A percentile compares a stretch with the other conserved stretches of the same genome.
These are phyloP conservation scores for Leccinum fibrillosum DNA, from an alignment of 768 basidiomycete genomes.

Conservation along the genomic window DNA sequence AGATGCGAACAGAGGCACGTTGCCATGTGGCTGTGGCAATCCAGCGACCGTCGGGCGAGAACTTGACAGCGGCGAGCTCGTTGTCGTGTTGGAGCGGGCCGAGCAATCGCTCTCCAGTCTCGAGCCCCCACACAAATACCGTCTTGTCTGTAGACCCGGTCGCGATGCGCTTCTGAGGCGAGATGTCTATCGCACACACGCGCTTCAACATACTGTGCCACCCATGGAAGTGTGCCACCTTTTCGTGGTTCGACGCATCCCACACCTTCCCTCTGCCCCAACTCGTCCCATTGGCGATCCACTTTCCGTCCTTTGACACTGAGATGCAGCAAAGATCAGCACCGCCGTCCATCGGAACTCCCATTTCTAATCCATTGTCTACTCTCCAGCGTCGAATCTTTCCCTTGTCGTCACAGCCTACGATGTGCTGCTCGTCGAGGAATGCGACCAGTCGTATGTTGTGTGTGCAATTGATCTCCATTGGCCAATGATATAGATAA, in stretches of 20 bases:
- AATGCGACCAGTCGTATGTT: background rate
- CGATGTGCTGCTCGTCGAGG: background rate
- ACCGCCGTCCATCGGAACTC: background rate
- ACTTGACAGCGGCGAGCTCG: background rate
- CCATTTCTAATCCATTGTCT: background rate
- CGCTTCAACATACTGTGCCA: background rate
- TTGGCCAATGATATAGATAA: too few species aligned
- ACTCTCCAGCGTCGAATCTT: background rate
- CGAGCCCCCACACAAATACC: background rate
- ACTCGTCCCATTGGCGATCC: background rate
- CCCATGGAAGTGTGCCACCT: background rate
- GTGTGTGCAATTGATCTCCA: background rate
- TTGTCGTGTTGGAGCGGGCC: background rate
- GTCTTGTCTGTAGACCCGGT: background rate
- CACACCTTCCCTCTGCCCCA: background rate
- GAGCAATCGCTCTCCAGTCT: background rate
- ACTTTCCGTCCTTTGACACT: background rate
- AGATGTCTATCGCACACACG: background rate
- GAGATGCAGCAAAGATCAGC: background rate
- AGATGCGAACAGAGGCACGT: background rate
- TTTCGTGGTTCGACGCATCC: background rate
- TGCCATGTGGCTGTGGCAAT: background rate
- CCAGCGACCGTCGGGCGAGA: background rate
- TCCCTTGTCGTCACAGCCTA: background rate
- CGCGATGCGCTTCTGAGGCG: background rate